Base-by-base conservation (phyloP, 1,139 yeast genomes). In the Saccharomyces pastorianus region DNA sequence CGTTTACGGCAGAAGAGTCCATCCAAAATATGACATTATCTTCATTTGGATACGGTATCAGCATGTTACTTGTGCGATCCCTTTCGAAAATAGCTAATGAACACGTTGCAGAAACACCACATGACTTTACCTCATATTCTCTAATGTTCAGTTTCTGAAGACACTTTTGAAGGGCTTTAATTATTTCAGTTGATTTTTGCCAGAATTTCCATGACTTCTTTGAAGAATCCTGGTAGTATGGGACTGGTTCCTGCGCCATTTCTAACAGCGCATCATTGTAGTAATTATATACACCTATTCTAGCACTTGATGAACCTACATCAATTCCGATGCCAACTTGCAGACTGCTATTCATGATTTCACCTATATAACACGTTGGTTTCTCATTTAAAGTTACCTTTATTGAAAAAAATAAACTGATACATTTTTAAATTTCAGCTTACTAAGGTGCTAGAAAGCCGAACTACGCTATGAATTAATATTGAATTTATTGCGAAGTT, bases 1-100 rank as follows among this genome's bases (percentile, higher is more conserved):
- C 76, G 2, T 59, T 51, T 1, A 53, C 57, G 6, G 82, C 69
- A 51, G 79, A 65, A n/a, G 72, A 70, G 60, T 82, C 85, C 85
- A 81, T 82, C 85, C 86, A 82, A 53, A 82, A 71, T 6, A 82
- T 70, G 1, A 81, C 71, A 60, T 80, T 80, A 46, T 74, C 73
- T 9, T 62, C 61, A 0, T 55, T 48, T 11, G 50, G 50, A 34
- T 48, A 48, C 60, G 77, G 73, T 34, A 55, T 61, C 20, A 62
- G 49, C 6, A 59, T 54, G 0, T 48, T 51, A 0, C 29, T 52
- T 1, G 14, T 17, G 4, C 1, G 27, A 31, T 51, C 46, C 8
- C 51, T 61, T 51, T 60, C 61, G 56, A 70, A 62, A 1, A 79
- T 78, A 3, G 77, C 84, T 73, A 80, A 69, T 0, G 84, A 80